Percentiles rank a stretch among this genome's conserved stretches.
Evolutionary conservation across 495 filamentous ascomycete species (phyloP).

Genomic region (Aspergillus nidulans): DNA sequence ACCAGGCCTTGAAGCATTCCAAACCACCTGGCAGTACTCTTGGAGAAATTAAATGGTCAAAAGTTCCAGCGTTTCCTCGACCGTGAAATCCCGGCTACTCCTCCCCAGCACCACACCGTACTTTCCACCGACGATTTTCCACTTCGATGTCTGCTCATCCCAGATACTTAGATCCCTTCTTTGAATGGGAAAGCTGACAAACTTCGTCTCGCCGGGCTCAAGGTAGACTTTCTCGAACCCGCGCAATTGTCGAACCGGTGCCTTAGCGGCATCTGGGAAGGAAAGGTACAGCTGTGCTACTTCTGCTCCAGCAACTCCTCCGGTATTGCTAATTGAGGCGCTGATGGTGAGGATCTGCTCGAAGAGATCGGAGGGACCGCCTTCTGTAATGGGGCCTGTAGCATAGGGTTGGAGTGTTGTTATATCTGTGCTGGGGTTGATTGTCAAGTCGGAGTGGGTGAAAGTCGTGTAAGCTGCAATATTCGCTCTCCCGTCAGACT

Average conservation of each 20-base stretch:
- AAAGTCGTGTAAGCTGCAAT: constrained; percentile 62
- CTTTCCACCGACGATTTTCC: not conserved
- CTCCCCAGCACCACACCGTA: not conserved
- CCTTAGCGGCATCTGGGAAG: constrained; percentile 25
- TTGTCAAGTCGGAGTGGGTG: constrained; percentile 35
- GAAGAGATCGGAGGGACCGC: constrained; percentile 36
- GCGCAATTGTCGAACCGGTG: constrained; percentile 53
- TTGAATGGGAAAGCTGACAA: constrained; percentile 50
- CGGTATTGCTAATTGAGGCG: constrained; percentile 49
- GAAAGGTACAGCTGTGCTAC: constrained; percentile 56
- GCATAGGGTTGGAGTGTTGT: not conserved
- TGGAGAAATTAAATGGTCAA: too few species aligned
- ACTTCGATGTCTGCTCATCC: constrained; percentile 31
- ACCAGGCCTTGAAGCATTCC: too few species aligned
- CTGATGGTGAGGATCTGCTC: constrained; percentile 27
- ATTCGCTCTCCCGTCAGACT: too few species aligned
- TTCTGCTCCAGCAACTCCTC: constrained; percentile 47
- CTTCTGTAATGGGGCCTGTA: not conserved
- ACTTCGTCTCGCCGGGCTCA: constrained; percentile 31
- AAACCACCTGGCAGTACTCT: too few species aligned
- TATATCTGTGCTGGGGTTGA: not conserved
- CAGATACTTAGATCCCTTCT: constrained; percentile 64
- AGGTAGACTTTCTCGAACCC: constrained; percentile 61
- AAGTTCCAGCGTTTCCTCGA: too few species aligned
- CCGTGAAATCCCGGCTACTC: not conserved